Percentiles rank a stretch among this genome's conserved stretches.
Conservation (phyloP, 164 flowering plant genomes). For the Vitis rotundifolia region DNA sequence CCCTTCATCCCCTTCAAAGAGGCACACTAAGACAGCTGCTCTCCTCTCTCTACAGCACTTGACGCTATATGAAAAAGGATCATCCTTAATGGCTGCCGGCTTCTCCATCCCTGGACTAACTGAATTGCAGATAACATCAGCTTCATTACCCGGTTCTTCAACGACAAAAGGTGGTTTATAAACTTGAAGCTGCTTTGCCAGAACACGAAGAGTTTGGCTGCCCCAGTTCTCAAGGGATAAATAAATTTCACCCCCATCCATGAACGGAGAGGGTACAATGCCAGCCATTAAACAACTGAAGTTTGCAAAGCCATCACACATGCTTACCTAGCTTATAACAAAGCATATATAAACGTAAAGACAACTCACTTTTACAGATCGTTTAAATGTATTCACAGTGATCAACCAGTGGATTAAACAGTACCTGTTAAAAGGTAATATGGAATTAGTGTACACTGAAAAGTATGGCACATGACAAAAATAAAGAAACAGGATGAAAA, state of each 20-base stretch:
- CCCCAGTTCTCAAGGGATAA: constrained; percentile 3
- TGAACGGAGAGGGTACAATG: neutral
- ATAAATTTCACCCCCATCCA: neutral
- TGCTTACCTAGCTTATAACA: too few relatives aligned
- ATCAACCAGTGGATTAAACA: too few relatives aligned
- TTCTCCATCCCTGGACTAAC: too few relatives aligned
- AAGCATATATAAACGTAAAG: too few relatives aligned
- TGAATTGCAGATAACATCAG: neutral
- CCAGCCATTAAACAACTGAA: neutral
- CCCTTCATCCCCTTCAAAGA: constrained; percentile 29
- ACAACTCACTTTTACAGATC: too few relatives aligned
- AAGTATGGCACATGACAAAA: too few relatives aligned
- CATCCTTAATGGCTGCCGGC: too few relatives aligned
- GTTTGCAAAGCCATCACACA: neutral
- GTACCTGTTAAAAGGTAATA: too few relatives aligned
- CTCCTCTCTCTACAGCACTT: constrained; percentile 18
- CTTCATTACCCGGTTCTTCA: neutral
- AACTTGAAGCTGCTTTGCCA: constrained; percentile 16
- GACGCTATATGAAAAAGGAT: too few relatives aligned
- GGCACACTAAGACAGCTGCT: constrained; percentile 46
- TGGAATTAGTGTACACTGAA: too few relatives aligned
- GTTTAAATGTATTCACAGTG: too few relatives aligned
- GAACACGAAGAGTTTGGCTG: constrained; percentile 14
- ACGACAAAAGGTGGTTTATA: constrained; percentile 2
- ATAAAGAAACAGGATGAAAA: too few relatives aligned